Percentiles rank a stretch among this genome's conserved stretches.
Evolutionary conservation across 2,329 filamentous ascomycete genomes (phyloP).

Genomic region (Aspergillus eucalypticola): DNA sequence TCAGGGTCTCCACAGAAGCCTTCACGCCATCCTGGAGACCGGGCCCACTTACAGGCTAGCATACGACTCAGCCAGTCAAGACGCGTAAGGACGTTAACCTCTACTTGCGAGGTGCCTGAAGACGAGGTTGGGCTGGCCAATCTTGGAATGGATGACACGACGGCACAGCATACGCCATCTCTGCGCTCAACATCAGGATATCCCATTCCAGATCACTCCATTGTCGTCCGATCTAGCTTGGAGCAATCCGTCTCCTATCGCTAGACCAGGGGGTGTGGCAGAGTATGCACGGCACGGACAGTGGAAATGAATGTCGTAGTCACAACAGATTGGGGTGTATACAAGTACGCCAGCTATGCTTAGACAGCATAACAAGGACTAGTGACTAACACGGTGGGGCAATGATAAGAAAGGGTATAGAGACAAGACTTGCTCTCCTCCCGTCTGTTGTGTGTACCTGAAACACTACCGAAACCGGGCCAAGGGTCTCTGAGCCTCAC

Average conservation of each 20-base stretch:
- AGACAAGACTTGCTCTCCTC: too few relatives aligned
- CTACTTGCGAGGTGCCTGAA: not conserved
- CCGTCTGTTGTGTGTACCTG: too few relatives aligned
- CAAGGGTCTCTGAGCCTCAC: too few relatives aligned
- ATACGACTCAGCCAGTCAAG: too few relatives aligned
- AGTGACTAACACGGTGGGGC: not conserved
- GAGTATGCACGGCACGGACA: not conserved
- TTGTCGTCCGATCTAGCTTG: not conserved
- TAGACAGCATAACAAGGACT: too few relatives aligned
- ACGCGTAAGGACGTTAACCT: not conserved
- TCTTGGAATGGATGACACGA: not conserved
- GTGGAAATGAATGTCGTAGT: not conserved
- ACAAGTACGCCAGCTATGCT: too few relatives aligned
- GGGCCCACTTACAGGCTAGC: too few relatives aligned
- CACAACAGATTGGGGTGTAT: too few relatives aligned
- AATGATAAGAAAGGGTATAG: not conserved
- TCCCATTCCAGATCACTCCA: not conserved
- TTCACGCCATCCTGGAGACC: not conserved
- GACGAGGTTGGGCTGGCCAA: not conserved
- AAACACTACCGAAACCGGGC: too few relatives aligned
- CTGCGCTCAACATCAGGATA: not conserved
- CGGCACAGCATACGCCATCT: not conserved
- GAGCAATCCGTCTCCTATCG: not conserved
- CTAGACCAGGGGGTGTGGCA: too few relatives aligned
- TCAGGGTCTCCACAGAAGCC: not conserved